A percentile compares a stretch with the other conserved stretches of the same genome.
phyloP scores from a whole-genome alignment of 1,139 yeast genomes.

The Suhomyces taliae region DNA sequence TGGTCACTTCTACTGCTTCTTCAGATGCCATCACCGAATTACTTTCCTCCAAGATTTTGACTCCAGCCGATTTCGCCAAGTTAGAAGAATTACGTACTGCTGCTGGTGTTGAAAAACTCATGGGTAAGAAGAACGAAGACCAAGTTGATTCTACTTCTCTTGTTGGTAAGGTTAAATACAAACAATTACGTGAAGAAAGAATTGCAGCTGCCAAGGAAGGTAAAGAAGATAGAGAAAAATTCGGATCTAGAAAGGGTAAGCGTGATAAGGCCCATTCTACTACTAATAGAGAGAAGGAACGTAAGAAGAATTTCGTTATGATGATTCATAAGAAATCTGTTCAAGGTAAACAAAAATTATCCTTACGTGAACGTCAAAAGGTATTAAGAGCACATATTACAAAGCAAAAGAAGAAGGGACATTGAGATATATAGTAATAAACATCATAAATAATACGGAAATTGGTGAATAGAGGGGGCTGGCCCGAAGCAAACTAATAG shows the following conservation, averaged over 20 bases:
- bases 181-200: slow-evolving; percentile 87
- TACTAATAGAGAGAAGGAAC: slow-evolving; percentile 91
- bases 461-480: slow-evolving; percentile 2
- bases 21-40: slow-evolving; percentile 58
- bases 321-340: slow-evolving; percentile 93
- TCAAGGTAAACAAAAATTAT: slow-evolving; percentile 88
- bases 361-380: slow-evolving; percentile 87
- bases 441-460: slow-evolving; percentile 6
- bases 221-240: slow-evolving; percentile 87
- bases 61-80: slow-evolving; percentile 97
- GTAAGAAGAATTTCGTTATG: slow-evolving; percentile 99
- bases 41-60: slow-evolving; percentile 73
- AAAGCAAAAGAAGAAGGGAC: slow-evolving; percentile 86
- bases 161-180: slow-evolving; percentile 83
- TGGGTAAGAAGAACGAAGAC: slow-evolving; percentile 74
- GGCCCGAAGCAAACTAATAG: slow-evolving; percentile 8
- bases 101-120: slow-evolving; percentile 78
- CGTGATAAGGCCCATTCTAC: slow-evolving; percentile 82
- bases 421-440: slow-evolving; percentile 21
- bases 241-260: slow-evolving; percentile 84
- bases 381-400: slow-evolving; percentile 80
- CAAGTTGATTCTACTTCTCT: slow-evolving; percentile 75
- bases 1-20: slow-evolving; percentile 16
- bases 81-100: slow-evolving; percentile 80
- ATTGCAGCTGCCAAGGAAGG: slow-evolving; percentile 87